Evolutionary conservation across 73 alveolate genomes (phyloP).

Genomic region (Stentor roeselii): DNA sequence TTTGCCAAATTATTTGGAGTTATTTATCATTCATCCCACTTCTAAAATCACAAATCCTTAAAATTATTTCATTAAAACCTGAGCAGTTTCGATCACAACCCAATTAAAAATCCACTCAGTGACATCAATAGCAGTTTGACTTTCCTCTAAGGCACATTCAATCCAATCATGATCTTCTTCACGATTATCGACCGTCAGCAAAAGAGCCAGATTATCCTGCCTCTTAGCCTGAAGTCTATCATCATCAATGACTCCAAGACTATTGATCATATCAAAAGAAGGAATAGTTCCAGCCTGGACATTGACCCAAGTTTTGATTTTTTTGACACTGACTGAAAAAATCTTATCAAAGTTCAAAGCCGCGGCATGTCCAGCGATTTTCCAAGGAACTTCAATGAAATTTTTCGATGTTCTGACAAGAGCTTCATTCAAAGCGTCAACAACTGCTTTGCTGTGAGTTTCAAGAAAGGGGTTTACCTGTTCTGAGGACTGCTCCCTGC

Average conservation of each 20-base stretch:
- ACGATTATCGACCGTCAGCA: conserved; percentile 38
- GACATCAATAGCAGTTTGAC: conserved; percentile 33
- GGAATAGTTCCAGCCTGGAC: conserved; percentile 15
- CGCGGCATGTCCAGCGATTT: neutral
- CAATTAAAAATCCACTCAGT: neutral
- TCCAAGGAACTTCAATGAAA: neutral
- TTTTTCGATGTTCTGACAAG: neutral
- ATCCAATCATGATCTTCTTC: conserved; percentile 52
- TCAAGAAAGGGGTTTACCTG: neutral
- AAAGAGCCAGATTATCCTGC: conserved; percentile 39
- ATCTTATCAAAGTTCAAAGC: neutral
- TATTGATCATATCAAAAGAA: neutral
- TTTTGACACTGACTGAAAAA: neutral
- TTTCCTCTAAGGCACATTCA: conserved; percentile 46
- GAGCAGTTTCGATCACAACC: no score
- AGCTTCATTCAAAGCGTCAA: neutral
- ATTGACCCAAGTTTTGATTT: neutral
- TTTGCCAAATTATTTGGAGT: no score
- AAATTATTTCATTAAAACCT: no score
- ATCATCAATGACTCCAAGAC: conserved; percentile 32
- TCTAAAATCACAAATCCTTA: no score
- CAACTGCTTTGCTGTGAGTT: neutral
- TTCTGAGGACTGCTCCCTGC: neutral
- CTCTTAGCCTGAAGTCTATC: conserved; percentile 36
- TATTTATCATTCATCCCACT: no score